phyloP scores from a whole-genome alignment of 176 grass and related monocot genomes.

The Carex parvula region DNA sequence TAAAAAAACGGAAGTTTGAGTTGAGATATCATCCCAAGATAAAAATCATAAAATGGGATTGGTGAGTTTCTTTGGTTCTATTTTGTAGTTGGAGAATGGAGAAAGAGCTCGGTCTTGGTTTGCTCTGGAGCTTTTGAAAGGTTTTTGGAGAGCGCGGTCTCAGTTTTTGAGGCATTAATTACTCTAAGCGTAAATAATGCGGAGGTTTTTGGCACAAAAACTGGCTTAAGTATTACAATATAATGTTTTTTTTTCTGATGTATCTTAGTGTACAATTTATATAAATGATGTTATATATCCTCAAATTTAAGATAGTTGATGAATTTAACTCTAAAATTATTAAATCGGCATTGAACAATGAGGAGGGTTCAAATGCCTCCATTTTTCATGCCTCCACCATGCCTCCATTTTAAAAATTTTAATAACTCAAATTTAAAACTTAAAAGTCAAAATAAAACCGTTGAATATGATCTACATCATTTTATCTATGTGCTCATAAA shows the following conservation, averaged over 20 bases:
- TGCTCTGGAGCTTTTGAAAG: conserved; percentile 1
- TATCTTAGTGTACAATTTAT: background rate
- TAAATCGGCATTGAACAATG: no score
- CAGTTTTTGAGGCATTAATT: background rate
- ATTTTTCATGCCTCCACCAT: no score
- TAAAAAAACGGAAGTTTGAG: background rate
- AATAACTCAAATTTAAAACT: no score
- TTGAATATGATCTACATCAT: no score
- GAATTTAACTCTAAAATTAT: no score
- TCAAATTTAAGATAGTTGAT: no score
- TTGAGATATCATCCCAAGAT: background rate
- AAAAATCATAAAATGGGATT: background rate
- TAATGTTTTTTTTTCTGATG: background rate
- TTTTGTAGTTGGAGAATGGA: background rate
- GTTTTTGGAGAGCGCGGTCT: background rate
- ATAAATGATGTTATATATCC: no score
- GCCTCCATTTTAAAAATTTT: no score
- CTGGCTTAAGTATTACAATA: background rate
- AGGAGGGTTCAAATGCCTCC: no score
- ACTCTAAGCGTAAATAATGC: background rate
- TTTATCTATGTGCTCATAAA: no score
- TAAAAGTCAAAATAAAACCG: no score
- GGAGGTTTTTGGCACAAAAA: background rate
- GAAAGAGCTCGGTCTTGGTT: background rate
- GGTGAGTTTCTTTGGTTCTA: background rate